phyloP scores from a whole-genome alignment of 495 filamentous ascomycete genomes.

The Penicillium canescens region DNA sequence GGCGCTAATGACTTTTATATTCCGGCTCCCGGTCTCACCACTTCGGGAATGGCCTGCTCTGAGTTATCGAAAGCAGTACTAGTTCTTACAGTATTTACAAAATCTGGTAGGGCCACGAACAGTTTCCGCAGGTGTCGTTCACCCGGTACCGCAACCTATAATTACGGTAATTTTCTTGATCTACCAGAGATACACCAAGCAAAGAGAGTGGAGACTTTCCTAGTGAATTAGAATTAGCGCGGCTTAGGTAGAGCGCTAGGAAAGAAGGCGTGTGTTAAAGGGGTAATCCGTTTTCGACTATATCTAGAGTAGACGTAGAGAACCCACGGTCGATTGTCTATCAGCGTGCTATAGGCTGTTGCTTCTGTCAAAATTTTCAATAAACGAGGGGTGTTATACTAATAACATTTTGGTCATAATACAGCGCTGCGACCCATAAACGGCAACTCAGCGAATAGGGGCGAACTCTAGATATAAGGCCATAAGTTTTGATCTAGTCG shows the following conservation, averaged over 20 bases:
- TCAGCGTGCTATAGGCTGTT: background rate
- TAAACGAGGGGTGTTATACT: conserved; percentile 4
- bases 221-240: conserved; percentile 3
- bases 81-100: conserved; percentile 12
- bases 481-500: background rate
- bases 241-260: background rate
- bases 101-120: conserved; percentile 8
- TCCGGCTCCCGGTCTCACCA: conserved; percentile 8
- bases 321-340: conserved; percentile 3
- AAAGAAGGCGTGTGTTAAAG: too few species aligned
- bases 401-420: conserved; percentile 1
- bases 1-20: conserved; percentile 10
- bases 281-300: too few species aligned
- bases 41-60: conserved; percentile 14
- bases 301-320: too few species aligned
- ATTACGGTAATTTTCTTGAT: conserved; percentile 3
- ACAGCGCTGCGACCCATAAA: background rate
- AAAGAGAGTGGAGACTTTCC: conserved; percentile 4
- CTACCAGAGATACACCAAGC: conserved; percentile 4
- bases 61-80: conserved; percentile 16
- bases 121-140: conserved; percentile 6
- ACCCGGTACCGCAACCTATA: background rate
- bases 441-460: background rate
- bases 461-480: background rate
- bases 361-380: conserved; percentile 4